These are phyloP conservation scores for Neurospora sp. DNA, from an alignment of 495 filamentous ascomycete species.

Conservation along the genomic window DNA sequence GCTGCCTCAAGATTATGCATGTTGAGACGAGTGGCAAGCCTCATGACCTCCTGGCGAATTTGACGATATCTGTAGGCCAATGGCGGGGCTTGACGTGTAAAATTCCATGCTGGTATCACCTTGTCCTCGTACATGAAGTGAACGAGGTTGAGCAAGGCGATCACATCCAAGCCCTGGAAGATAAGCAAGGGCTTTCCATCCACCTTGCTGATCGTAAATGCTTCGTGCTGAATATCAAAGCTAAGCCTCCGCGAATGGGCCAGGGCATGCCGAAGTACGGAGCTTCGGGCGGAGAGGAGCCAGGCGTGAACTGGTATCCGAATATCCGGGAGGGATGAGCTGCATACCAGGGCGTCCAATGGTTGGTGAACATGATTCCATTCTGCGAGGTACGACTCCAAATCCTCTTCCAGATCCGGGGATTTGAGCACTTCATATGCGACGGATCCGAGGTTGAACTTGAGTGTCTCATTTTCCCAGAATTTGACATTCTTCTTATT, in stretches of 20 bases:
- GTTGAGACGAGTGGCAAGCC: slow-evolving; percentile 54
- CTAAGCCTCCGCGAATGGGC: slow-evolving; percentile 36
- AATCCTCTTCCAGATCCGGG: slow-evolving; percentile 46
- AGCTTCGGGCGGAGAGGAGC: slow-evolving; percentile 63
- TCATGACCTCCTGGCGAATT: slow-evolving; percentile 75
- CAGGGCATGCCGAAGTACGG: slow-evolving; percentile 54
- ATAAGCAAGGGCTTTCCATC: slow-evolving; percentile 43
- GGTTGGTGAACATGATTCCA: slow-evolving; percentile 25
- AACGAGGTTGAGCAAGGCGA: slow-evolving; percentile 67
- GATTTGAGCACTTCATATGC: slow-evolving; percentile 42
- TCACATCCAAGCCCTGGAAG: slow-evolving; percentile 58
- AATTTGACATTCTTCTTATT: slow-evolving; percentile 26
- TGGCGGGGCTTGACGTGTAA: slow-evolving; percentile 48
- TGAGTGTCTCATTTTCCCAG: slow-evolving; percentile 22
- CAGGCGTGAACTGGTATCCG: slow-evolving; percentile 76
- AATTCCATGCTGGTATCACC: slow-evolving; percentile 78
- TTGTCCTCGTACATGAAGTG: slow-evolving; percentile 75
- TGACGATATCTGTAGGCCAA: slow-evolving; percentile 64
- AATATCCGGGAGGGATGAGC: slow-evolving; percentile 50
- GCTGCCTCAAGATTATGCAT: slow-evolving; percentile 61
- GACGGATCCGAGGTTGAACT: slow-evolving; percentile 23
- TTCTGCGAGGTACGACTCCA: slow-evolving; percentile 31
- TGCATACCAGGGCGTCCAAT: slow-evolving; percentile 39
- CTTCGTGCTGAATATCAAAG: slow-evolving; percentile 32
- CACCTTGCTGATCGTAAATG: slow-evolving; percentile 47